Base-by-base conservation (phyloP, 768 basidiomycete genomes). In the Suillus subaureus region DNA sequence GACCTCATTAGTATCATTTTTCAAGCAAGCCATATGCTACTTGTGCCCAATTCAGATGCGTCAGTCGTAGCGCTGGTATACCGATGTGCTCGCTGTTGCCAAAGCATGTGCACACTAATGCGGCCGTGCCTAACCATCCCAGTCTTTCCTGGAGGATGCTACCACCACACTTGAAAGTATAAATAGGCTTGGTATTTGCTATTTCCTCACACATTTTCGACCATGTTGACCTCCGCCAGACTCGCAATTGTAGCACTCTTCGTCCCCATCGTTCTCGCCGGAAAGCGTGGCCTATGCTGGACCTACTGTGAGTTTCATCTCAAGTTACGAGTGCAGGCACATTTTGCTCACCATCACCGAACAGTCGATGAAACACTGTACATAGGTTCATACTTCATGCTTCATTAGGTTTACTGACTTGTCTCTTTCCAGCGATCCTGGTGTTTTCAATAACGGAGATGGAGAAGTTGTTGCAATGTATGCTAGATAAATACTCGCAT, bases 211-310 rank as follows among this genome's bases (percentile, higher is more conserved):
- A 21, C 28, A 40, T 40, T 18, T 11, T 42, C 11, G 13, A 26
- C 42, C 12, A 77, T 77, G 74, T 42, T 74, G 18, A 52, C 57
- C 26, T 68, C 58, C 40, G 42, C 64, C 6, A 60, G 18, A 60
- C n/a, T 77, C 13, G 57, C 71, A 40, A 28, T 73, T 31, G 61
- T 74, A 21, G 58, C 67, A 0, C 21, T 69, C 8, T 76, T 75
- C 42, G 39, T 66, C 1, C 40, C 65, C 15, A 61, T 66, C 23
- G 72, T 67, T 45, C 71, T 67, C 15, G 80, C 80, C 28, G 79
- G 80, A 31, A 80, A 80, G 69, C 73, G 78, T 23, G 79, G 79
- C 45, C 73, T 80, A 28, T 70, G 69, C 51, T 80, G 79, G 79
- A 69, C 79, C 35, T 81, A 67, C 66, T 80, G 77, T 78, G 64